These are phyloP conservation scores for Keithomyces neogunnii DNA, from an alignment of 2,329 filamentous ascomycete genomes.

Conservation along the genomic window DNA sequence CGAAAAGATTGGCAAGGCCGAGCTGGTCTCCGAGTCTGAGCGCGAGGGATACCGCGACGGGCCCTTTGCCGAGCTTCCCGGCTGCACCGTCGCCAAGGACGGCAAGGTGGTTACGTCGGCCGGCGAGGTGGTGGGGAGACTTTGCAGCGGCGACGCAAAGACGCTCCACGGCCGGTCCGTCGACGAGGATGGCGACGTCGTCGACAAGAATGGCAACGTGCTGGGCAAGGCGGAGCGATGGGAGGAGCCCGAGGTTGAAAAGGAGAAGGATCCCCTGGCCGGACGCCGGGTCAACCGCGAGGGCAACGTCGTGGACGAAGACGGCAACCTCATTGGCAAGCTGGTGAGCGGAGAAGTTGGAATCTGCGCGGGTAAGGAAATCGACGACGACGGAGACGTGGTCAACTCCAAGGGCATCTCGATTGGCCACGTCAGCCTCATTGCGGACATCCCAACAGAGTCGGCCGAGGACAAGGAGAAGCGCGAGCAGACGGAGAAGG, in stretches of 20 bases:
- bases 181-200: conserved; percentile 74
- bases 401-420: conserved; percentile 59
- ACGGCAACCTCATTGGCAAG: conserved; percentile 55
- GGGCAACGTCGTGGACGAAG: conserved; percentile 49
- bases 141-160: conserved; percentile 64
- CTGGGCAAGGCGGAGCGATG: conserved; percentile 52
- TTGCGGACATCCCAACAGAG: conserved; percentile 46
- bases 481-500: conserved; percentile 48
- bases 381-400: conserved; percentile 64
- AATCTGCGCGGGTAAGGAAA: conserved; percentile 58
- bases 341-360: conserved; percentile 59
- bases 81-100: conserved; percentile 59
- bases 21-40: conserved; percentile 60
- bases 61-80: conserved; percentile 58
- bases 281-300: conserved; percentile 50
- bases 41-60: conserved; percentile 55
- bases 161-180: conserved; percentile 63
- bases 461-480: conserved; percentile 42
- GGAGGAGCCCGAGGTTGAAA: conserved; percentile 46
- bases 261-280: conserved; percentile 41
- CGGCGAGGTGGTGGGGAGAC: conserved; percentile 64
- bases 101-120: conserved; percentile 57
- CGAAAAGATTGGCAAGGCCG: conserved; percentile 58
- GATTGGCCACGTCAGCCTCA: conserved; percentile 59
- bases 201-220: conserved; percentile 63